Conservation (phyloP, 805 yeast species). For the Maudiozyma turicensis region DNA sequence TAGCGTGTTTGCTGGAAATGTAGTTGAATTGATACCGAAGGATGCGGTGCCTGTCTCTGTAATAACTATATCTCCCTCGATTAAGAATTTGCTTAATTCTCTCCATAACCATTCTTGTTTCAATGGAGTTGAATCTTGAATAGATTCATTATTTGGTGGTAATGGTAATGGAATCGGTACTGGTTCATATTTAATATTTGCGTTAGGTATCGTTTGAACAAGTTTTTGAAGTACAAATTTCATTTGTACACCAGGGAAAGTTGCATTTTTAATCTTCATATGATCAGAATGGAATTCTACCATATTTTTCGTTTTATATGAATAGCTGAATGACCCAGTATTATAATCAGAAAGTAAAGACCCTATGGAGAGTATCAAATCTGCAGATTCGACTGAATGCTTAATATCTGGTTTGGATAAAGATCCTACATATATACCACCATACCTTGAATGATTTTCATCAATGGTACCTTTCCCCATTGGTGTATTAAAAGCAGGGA, state of each 20-base stretch:
- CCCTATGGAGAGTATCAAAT: slow-evolving; percentile 62
- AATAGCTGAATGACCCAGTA: slow-evolving; percentile 68
- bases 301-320: slow-evolving; percentile 53
- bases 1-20: slow-evolving; percentile 42
- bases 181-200: slow-evolving; percentile 32
- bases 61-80: slow-evolving; percentile 48
- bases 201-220: slow-evolving; percentile 25
- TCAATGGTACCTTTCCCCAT: slow-evolving; percentile 71
- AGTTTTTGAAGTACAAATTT: slow-evolving; percentile 36
- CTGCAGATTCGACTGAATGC: slow-evolving; percentile 56
- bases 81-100: slow-evolving; percentile 43
- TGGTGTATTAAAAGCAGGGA: slow-evolving; percentile 73
- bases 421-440: slow-evolving; percentile 70
- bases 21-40: slow-evolving; percentile 49
- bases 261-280: slow-evolving; percentile 52
- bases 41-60: slow-evolving; percentile 62
- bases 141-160: slow-evolving; percentile 36
- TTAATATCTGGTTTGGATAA: slow-evolving; percentile 56
- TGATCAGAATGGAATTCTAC: slow-evolving; percentile 63
- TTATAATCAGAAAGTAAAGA: slow-evolving; percentile 72
- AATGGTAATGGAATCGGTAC: slow-evolving; percentile 37
- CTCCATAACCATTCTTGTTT: slow-evolving; percentile 57
- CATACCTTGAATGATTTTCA: slow-evolving; percentile 54
- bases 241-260: slow-evolving; percentile 57
- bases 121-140: slow-evolving; percentile 30